phyloP scores from a whole-genome alignment of 139 green algal species.

The Chlorella sp. region DNA sequence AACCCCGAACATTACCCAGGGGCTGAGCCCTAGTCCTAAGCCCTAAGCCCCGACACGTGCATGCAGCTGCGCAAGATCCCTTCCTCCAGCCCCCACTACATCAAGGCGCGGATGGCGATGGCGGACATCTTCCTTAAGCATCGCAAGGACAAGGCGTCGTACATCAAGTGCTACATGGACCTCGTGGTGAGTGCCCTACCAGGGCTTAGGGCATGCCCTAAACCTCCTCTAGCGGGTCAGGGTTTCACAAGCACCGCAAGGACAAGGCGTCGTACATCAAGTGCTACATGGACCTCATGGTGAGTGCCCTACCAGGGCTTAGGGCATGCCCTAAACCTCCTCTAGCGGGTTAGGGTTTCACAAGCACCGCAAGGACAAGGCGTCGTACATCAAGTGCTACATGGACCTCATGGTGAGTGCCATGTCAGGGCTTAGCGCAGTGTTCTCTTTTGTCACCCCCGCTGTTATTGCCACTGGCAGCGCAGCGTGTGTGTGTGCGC shows the following conservation, averaged over 20 bases:
- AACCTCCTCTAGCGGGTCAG: neutral
- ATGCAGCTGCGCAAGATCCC: conserved; percentile 20
- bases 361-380: neutral
- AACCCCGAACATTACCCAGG: too few relatives aligned
- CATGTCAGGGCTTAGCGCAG: neutral
- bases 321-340: conserved; percentile 1
- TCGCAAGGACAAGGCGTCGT: conserved; percentile 51
- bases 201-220: neutral
- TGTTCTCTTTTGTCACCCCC: too few relatives aligned
- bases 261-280: neutral
- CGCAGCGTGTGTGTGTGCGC: too few relatives aligned
- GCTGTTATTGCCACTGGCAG: too few relatives aligned
- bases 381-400: neutral
- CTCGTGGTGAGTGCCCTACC: conserved; percentile 46
- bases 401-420: conserved; percentile 29
- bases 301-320: neutral
- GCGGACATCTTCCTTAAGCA: conserved; percentile 68
- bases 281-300: conserved; percentile 32
- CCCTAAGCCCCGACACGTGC: too few relatives aligned
- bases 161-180: conserved; percentile 55
- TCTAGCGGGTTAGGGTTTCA: neutral
- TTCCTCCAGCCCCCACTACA: conserved; percentile 15
- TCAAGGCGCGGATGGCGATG: conserved; percentile 53
- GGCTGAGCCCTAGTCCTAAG: too few relatives aligned
- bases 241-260: too few relatives aligned